Evolutionary conservation across 306 rosid species (phyloP), one percentile per base, ranked within the genome.

Genomic region (Quercus gilva): DNA sequence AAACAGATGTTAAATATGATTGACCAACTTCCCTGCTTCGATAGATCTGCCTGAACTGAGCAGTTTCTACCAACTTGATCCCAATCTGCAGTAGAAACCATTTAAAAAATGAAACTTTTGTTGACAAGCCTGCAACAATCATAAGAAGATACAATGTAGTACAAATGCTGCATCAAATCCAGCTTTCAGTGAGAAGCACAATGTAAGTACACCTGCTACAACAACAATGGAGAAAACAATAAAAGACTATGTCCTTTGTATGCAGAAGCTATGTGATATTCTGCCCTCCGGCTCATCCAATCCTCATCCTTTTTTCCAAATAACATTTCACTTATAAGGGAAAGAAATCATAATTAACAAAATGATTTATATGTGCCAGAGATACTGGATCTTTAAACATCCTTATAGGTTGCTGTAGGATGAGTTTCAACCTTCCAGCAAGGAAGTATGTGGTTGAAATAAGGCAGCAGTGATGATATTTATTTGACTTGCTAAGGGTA

Each of bases 21-120:
- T 91, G 99, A 23, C 99, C 98, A 78, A 95, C 98, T 84, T 95
- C 97, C 79, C 96, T 88, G 81, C 97, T 95, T 56, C 94, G 87
- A 84, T 93, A 93, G 74, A 95, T 87, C 89, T 90, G 92, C 93
- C 89, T 85, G 85, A 91, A 93, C 81, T 80, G 87, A 51, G 92
- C 86, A 77, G 75, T 79, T 76, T 76, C 49, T 23, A 71, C 79
- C 71, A 55, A 73, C 55, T 76, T 81, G 61, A 73, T 82, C 61
- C 83, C 91, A 63, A 56, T 87, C 96, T 93, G 92, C 85, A 82
- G 28, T 75, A 63, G 63, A 83, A 72, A 81, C 74, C 12, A 21
- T 55, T 43, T 53, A 60, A 60, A n/a, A 73, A 77, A 57, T 61
- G 84, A 74, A 79, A 70, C 69, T 55, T 45, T 28, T 20, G 5